Conservation (phyloP, 768 basidiomycete species). For the Leccinum olivaceopallidum region DNA sequence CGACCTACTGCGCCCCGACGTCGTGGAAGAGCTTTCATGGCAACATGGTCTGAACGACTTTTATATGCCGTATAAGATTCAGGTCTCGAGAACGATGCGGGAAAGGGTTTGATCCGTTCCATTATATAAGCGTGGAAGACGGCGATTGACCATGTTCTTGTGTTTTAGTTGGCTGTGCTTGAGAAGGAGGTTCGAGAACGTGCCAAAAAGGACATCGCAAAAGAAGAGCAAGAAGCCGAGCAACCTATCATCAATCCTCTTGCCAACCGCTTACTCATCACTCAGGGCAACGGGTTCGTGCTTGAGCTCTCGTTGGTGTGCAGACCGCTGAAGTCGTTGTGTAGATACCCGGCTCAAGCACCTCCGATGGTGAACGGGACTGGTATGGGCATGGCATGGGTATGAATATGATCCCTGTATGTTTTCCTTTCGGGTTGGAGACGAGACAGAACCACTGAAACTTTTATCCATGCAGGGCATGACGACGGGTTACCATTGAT, state of each 20-base stretch:
- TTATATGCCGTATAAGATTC: slow-evolving; percentile 95
- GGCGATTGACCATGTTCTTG: slow-evolving; percentile 8
- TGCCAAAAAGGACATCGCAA: slow-evolving; percentile 81
- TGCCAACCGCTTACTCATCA: slow-evolving; percentile 56
- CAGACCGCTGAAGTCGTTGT: slow-evolving; percentile 8
- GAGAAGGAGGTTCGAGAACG: slow-evolving; percentile 91
- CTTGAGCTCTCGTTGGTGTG: neutral
- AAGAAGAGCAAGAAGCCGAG: slow-evolving; percentile 87
- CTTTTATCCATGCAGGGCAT: slow-evolving; percentile 41
- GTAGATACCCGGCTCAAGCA: slow-evolving; percentile 62
- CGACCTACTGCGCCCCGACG: slow-evolving; percentile 90
- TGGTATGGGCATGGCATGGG: slow-evolving; percentile 40
- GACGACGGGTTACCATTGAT: slow-evolving; percentile 67
- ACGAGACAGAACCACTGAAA: slow-evolving; percentile 8
- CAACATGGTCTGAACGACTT: slow-evolving; percentile 95
- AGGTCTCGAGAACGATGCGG: slow-evolving; percentile 76
- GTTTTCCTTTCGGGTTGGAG: slow-evolving; percentile 25
- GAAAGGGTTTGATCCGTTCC: slow-evolving; percentile 56
- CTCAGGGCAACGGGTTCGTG: slow-evolving; percentile 66
- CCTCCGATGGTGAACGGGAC: slow-evolving; percentile 60
- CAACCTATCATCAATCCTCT: slow-evolving; percentile 87
- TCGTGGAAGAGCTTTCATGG: slow-evolving; percentile 96
- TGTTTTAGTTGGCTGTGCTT: slow-evolving; percentile 61
- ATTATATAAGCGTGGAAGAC: slow-evolving; percentile 2
- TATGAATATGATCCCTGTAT: slow-evolving; percentile 58